These are phyloP conservation scores for Hypoxylon sp. DNA, from an alignment of 2,329 filamentous ascomycete species.

Conservation along the genomic window DNA sequence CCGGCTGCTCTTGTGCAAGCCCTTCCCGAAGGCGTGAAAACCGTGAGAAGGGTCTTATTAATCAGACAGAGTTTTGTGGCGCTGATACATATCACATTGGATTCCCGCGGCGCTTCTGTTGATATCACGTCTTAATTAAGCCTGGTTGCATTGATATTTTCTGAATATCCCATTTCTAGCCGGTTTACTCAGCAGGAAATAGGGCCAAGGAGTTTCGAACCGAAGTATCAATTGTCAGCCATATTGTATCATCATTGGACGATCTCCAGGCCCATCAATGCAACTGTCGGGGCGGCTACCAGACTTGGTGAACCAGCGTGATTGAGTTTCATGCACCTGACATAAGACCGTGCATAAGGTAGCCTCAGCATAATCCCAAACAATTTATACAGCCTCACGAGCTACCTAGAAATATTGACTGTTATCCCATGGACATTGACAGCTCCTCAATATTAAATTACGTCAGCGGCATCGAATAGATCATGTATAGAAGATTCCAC, in stretches of 20 bases:
- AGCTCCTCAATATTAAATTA: background rate
- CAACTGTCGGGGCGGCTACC: conserved; percentile 20
- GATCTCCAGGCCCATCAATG: conserved; percentile 28
- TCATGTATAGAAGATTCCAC: background rate
- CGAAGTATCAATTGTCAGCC: conserved; percentile 2
- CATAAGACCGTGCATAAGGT: conserved; percentile 21
- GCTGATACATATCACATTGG: conserved; percentile 12
- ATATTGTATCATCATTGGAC: conserved; percentile 11
- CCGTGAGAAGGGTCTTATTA: conserved; percentile 18
- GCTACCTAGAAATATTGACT: background rate
- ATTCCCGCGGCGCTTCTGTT: conserved; percentile 3
- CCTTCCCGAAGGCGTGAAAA: conserved; percentile 19
- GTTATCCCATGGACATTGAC: background rate
- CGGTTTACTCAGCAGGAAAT: background rate
- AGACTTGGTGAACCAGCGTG: conserved; percentile 9
- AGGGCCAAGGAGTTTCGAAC: background rate
- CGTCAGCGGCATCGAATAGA: background rate
- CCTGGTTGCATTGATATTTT: background rate
- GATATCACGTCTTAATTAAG: background rate
- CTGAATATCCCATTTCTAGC: background rate
- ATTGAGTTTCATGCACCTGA: conserved; percentile 24
- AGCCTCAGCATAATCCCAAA: conserved; percentile 14
- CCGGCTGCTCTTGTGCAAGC: conserved; percentile 23
- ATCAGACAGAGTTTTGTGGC: background rate
- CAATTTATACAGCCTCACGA: background rate